Evolutionary conservation across 805 yeast genomes (phyloP), one percentile per base, ranked within the genome.

Genomic region (Cyberlindnera bimundalis): DNA sequence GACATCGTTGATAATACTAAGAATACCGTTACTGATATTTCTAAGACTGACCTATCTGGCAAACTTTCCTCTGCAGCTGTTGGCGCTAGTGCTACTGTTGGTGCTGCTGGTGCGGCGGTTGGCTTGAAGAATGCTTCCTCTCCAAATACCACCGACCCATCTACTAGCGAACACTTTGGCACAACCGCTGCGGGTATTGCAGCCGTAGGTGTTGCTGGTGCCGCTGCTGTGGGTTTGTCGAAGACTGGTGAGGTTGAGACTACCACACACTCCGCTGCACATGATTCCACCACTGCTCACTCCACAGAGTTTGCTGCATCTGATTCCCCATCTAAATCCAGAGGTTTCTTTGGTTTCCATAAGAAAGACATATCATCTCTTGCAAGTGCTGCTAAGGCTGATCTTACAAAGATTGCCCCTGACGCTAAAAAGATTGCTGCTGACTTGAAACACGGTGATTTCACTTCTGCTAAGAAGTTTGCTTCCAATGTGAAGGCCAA

Each of bases 341-440:
- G 27, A 25, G 40, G 39, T 15, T 15, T 45, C 10, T 45, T 39
- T 14, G 42, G 46, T 17, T 38, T 45, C 12, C 35, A 19, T 17
- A 45, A 42, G 26, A 39, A 42, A 19, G 43, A 45, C 25, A 5
- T 39, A 11, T 14, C 38, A 2, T 34, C 46, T 15, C n/a, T 45
- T n/a, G 39, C 38, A 7, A 29, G 39, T 33, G 44, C 47, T 19
- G 40, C 33, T 5, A 43, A 47, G 33, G 31, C 42, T 23, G 51
- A 38, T 16, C 28, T 27, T n/a, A 13, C 43, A 5, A 41, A 46
- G 28, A 10, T 35, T 18, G 18, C 37, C 33, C 58, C 35, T 59
- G 60, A 59, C 17, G 46, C 54, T 16, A 62, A 62, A 10, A 28
- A 40, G 15, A 27, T 45, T 21, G 44, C 48, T 5, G 29, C 23